Conservation (phyloP, 345 rosid species). For the Euphorbia lathyris region DNA sequence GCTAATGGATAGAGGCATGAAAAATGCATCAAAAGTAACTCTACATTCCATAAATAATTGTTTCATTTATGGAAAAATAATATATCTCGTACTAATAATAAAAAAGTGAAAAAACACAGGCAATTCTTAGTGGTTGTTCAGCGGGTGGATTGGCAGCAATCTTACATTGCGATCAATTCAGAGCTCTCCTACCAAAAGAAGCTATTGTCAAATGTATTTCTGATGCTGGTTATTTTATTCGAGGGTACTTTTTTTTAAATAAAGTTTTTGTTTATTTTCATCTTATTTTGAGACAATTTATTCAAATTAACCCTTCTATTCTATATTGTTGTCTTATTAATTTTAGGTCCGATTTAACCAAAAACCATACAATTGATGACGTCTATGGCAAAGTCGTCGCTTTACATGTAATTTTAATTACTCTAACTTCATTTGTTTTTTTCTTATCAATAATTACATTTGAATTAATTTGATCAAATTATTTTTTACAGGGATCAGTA, state of each 20-base stretch:
- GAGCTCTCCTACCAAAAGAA: constrained; percentile 53
- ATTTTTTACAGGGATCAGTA: constrained; percentile 60
- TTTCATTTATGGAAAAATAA: no score
- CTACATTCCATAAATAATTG: no score
- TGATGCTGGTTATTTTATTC: constrained; percentile 92
- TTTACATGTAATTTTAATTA: no score
- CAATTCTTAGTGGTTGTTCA: constrained; percentile 89
- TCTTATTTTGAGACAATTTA: no score
- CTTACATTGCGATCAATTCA: constrained; percentile 83
- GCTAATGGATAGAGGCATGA: constrained; percentile 83
- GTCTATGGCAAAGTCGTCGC: background rate
- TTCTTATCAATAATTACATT: background rate
- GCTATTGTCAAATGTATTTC: constrained; percentile 85
- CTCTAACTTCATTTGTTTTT: background rate
- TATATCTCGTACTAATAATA: no score
- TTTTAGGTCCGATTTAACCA: no score
- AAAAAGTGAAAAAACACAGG: constrained; percentile 33
- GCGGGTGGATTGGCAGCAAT: constrained; percentile 93
- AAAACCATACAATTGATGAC: background rate
- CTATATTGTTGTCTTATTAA: constrained; percentile 58
- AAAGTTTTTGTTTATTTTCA: no score
- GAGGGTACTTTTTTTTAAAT: constrained; percentile 30
- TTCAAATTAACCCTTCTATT: background rate
- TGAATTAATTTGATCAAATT: background rate
- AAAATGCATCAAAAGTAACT: constrained; percentile 59